A percentile compares a stretch with the other conserved stretches of the same genome.
phyloP scores from a whole-genome alignment of 2,329 filamentous ascomycete genomes.

The Alternaria sp. region DNA sequence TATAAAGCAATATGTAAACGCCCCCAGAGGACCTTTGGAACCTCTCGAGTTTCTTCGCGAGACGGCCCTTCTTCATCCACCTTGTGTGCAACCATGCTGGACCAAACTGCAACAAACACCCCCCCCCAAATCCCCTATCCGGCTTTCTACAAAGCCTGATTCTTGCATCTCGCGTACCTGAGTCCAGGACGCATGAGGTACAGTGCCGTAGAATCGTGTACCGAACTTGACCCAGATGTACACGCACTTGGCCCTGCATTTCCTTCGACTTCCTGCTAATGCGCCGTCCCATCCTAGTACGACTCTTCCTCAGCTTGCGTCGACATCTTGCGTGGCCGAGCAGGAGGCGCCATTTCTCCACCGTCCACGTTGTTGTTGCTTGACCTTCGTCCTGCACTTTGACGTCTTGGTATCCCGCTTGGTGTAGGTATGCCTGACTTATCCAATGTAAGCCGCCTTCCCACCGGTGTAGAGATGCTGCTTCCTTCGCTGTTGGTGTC shows the following conservation, averaged over 20 bases:
- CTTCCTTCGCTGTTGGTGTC: slow-evolving; percentile 55
- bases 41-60: background rate
- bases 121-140: slow-evolving; percentile 8
- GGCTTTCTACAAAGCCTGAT: slow-evolving; percentile 12
- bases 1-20: slow-evolving; percentile 40
- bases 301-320: slow-evolving; percentile 64
- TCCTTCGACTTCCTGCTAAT: slow-evolving; percentile 16
- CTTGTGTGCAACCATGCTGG: slow-evolving; percentile 17
- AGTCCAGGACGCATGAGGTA: slow-evolving; percentile 31
- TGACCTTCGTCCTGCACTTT: slow-evolving; percentile 57
- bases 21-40: slow-evolving; percentile 10
- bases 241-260: slow-evolving; percentile 32
- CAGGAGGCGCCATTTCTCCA: slow-evolving; percentile 58
- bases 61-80: slow-evolving; percentile 3
- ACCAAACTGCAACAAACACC: slow-evolving; percentile 6
- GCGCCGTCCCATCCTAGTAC: slow-evolving; percentile 53
- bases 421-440: slow-evolving; percentile 62
- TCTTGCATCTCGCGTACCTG: slow-evolving; percentile 24
- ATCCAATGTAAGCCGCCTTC: slow-evolving; percentile 55
- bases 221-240: slow-evolving; percentile 24
- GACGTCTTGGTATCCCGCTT: slow-evolving; percentile 59
- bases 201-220: slow-evolving; percentile 35
- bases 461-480: slow-evolving; percentile 55
- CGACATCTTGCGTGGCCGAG: slow-evolving; percentile 60
- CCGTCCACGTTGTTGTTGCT: slow-evolving; percentile 53